phyloP scores from a whole-genome alignment of 2,329 filamentous ascomycete genomes.

The Penicillium rolfsii region DNA sequence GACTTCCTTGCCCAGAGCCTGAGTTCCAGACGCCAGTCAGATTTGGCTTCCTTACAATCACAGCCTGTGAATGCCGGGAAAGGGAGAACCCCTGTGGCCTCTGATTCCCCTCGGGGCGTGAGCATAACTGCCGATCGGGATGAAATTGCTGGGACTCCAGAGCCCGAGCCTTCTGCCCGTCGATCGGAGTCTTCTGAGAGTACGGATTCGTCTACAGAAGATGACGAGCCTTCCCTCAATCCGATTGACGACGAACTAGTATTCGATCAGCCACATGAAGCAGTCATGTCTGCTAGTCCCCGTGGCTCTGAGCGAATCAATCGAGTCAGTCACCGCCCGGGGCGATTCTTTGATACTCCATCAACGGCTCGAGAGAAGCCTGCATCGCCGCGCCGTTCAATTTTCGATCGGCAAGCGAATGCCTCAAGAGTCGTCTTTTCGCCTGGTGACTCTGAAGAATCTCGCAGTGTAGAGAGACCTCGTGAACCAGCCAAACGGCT shows the following conservation, averaged over 20 bases:
- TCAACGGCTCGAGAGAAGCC: not conserved
- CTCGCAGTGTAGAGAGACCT: conserved; percentile 22
- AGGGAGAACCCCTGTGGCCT: not conserved
- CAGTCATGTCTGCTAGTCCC: conserved; percentile 21
- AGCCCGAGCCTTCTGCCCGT: conserved; percentile 3
- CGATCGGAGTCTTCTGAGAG: not conserved
- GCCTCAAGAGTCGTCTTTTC: conserved; percentile 42
- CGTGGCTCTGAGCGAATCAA: conserved; percentile 24
- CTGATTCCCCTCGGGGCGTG: not conserved
- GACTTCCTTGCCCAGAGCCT: not conserved
- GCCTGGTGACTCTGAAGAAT: conserved; percentile 24
- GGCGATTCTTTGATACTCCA: conserved; percentile 14
- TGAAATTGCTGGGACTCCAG: conserved; percentile 8
- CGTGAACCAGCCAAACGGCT: conserved; percentile 13
- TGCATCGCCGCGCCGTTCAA: conserved; percentile 23
- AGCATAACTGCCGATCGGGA: not conserved
- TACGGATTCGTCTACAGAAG: not conserved
- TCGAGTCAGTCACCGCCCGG: conserved; percentile 21
- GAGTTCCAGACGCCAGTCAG: not conserved
- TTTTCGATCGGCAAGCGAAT: conserved; percentile 43
- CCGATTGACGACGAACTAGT: conserved; percentile 17
- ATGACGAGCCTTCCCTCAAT: not conserved
- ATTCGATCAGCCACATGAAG: conserved; percentile 5
- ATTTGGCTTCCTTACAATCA: not conserved
- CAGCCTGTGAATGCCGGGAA: not conserved